Base-by-base conservation (phyloP, 495 filamentous ascomycete species). In the Terfezia boudieri region DNA sequence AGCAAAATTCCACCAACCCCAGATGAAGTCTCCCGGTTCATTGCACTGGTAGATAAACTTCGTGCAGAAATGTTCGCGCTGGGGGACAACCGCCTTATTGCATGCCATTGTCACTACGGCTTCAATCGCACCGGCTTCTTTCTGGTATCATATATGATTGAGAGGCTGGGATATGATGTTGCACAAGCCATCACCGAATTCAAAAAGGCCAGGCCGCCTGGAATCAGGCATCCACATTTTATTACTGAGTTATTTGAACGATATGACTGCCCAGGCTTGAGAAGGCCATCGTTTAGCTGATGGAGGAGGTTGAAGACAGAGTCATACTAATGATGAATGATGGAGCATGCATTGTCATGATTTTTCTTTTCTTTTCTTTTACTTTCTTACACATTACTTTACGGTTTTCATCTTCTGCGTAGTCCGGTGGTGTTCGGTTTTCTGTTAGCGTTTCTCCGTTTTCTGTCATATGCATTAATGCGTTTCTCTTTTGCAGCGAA, bases 61-160 rank as follows among this genome's bases (percentile, higher is more conserved):
- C 74, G 72, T 22, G 72, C 74, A 17, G 69, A 55, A 5, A 71
- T 68, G 6, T 66, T 70, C 10, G 69, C 63, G 59, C 66, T 66
- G 11, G 43, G 14, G 43, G 65, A 70, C 0, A 60, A 69, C 26
- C 66, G 63, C 9, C 68, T 74, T 12, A 73, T 95, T 50, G 89
- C 82, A 11, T 86, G 94, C 1, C 89, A 96, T 64, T 95, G 89
- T 61, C 89, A 96, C 61, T 95, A 96, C 58, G 89, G 88, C 0
- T 94, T 86, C 69, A 93, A 94, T 62, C 76, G 86, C 37, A 93
- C 86, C 0, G 87, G 89, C 1, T 94, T 88, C 64, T 80, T 94
- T 62, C 79, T 96, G 37, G 80, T 82, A n/a, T 85, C 80, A 61
- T 96, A 96, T 60, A 68, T 95, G 7, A 83, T 96, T 52, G 89